Conservation (phyloP, 768 basidiomycete species). For the Agaricus blazei region DNA sequence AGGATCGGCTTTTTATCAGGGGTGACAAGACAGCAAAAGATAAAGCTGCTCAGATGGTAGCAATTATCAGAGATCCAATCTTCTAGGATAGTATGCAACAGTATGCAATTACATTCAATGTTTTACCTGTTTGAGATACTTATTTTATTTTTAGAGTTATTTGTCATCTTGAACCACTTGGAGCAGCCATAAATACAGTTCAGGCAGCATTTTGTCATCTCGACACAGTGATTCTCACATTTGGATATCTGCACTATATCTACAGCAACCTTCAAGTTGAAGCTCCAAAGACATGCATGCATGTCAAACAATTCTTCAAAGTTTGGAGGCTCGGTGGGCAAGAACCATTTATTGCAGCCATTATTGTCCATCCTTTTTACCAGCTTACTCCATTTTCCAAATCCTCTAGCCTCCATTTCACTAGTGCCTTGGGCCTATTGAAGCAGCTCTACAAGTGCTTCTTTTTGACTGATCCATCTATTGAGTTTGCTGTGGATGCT, state of each 20-base stretch:
- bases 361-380: conserved; percentile 13
- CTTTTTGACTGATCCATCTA: not conserved
- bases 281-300: conserved; percentile 3
- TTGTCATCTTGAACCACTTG: conserved; percentile 1
- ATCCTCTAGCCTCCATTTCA: not conserved
- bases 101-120: not conserved
- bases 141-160: not conserved
- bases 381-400: not conserved
- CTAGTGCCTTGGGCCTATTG: conserved; percentile 4
- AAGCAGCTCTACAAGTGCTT: not conserved
- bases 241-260: conserved; percentile 5
- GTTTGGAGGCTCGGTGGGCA: conserved; percentile 14
- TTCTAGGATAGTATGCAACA: conserved; percentile 10
- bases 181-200: conserved; percentile 1
- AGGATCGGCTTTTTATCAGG: not conserved
- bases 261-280: not conserved
- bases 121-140: not conserved
- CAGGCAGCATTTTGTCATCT: conserved; percentile 5
- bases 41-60: conserved; percentile 7
- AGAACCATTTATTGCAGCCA: conserved; percentile 13
- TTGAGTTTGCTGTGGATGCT: not conserved
- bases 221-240: conserved; percentile 3
- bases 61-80: conserved; percentile 2
- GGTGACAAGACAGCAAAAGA: not conserved
- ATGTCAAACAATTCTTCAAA: conserved; percentile 5